Base-by-base conservation (phyloP, 805 yeast genomes). In the Saccharomycopsis fermentans region DNA sequence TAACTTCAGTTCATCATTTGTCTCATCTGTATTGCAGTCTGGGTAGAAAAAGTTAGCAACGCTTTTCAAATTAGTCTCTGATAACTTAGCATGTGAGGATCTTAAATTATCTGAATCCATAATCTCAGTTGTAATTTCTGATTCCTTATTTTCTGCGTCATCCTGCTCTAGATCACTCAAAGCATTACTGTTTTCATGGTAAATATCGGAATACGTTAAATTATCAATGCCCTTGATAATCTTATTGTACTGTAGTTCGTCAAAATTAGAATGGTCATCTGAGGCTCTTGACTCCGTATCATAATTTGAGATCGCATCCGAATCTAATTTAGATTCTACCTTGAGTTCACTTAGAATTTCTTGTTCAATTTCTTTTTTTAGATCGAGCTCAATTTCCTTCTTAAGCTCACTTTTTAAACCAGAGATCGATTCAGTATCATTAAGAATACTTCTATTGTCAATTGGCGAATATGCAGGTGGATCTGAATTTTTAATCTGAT, bases 1-100 rank as follows among this genome's bases (percentile, higher is more conserved):
- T 74, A 69, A 62, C 74, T 63, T 57, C 65, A 68, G 16, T 63
- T 70, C 9, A 65, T 79, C 4, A 67, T 73, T 52, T 70, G 73
- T 2, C 3, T 43, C 50, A 12, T 43, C 26, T 9, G 50, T 11
- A 11, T 43, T 43, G 14, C 24, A 11, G 19, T 21, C 29, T 43
- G 24, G 50, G 6, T 43, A 43, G 24, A 43, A 43, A 43, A 16
- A 43, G n/a, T 21, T 21, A 12, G 11, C 26, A 43, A 26, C 50
- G 9, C n/a, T 43, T 11, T 43, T 43, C 26, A 14, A 24, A 9
- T 21, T 24, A 14, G 50, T 4, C 2, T 43, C 50, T 14, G 29
- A 43, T 21, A 26, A 19, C 8, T 43, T 16, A 8, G n/a, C 4
- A 2, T 19, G 11, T 43, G 50, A 43, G 29, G 12, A 43, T 43